phyloP scores from a whole-genome alignment of 177 flowering plant genomes.

The Telopea speciosissima region DNA sequence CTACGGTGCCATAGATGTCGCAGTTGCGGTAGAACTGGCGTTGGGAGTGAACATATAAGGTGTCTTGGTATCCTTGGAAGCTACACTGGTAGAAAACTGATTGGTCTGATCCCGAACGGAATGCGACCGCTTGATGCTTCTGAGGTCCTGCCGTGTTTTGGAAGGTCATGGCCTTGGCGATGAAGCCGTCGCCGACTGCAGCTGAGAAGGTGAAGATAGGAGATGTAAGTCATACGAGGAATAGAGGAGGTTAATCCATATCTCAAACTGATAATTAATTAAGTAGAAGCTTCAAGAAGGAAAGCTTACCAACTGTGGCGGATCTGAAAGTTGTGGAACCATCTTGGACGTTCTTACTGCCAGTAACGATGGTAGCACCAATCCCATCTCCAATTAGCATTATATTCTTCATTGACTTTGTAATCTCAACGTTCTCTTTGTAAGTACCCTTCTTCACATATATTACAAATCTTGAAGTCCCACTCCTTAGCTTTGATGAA shows the following conservation, averaged over 20 bases:
- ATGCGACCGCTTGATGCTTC: background rate
- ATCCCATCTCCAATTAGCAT: slow-evolving; percentile 33
- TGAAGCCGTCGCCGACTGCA: background rate
- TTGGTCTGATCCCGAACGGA: background rate
- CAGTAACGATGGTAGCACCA: slow-evolving; percentile 25
- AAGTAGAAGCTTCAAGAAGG: too few relatives aligned
- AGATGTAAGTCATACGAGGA: background rate
- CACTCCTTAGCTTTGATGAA: slow-evolving; percentile 3
- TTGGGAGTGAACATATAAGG: background rate
- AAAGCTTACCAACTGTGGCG: slow-evolving; percentile 30
- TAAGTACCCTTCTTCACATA: slow-evolving; percentile 25
- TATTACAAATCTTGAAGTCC: slow-evolving; percentile 22
- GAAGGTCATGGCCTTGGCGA: background rate
- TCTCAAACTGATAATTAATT: too few relatives aligned
- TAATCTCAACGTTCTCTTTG: slow-evolving; percentile 23
- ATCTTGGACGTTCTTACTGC: slow-evolving; percentile 20
- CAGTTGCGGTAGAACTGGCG: background rate
- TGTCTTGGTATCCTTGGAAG: background rate
- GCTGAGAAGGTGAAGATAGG: background rate
- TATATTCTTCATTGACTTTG: slow-evolving; percentile 12
- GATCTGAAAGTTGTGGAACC: slow-evolving; percentile 31
- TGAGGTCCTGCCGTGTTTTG: background rate
- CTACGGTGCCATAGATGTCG: background rate
- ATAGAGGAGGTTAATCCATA: too few relatives aligned
- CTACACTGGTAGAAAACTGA: background rate